A percentile compares a stretch with the other conserved stretches of the same genome.
phyloP scores from a whole-genome alignment of 2,329 filamentous ascomycete species.

The Epichloe scottii region DNA sequence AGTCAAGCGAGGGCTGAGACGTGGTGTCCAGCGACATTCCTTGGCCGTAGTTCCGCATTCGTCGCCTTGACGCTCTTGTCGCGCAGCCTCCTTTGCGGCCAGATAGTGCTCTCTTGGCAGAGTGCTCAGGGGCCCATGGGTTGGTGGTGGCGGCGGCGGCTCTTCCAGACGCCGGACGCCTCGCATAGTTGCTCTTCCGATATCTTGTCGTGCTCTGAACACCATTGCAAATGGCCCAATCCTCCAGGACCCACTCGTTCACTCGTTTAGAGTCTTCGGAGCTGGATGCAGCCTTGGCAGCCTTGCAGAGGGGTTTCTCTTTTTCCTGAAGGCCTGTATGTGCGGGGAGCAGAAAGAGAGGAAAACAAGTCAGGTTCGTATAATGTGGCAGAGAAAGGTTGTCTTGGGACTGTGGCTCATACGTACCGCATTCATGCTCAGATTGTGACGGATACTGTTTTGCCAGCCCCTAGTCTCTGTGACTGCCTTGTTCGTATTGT shows the following conservation, averaged over 20 bases:
- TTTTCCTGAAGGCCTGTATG: slow-evolving; percentile 31
- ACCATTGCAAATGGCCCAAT: slow-evolving; percentile 54
- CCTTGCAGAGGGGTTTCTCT: slow-evolving; percentile 12
- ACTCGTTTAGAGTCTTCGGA: slow-evolving; percentile 44
- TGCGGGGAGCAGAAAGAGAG: neutral
- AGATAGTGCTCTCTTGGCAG: slow-evolving; percentile 19
- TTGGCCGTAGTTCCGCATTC: slow-evolving; percentile 13
- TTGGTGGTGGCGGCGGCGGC: slow-evolving; percentile 4
- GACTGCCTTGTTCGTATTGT: slow-evolving; percentile 67
- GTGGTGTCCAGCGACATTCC: neutral
- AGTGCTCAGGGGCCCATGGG: slow-evolving; percentile 14
- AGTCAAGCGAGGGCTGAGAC: neutral
- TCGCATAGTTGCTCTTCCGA: slow-evolving; percentile 36
- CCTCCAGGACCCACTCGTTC: slow-evolving; percentile 64
- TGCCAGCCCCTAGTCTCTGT: slow-evolving; percentile 78
- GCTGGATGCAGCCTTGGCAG: slow-evolving; percentile 13
- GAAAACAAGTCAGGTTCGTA: neutral
- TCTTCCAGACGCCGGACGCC: slow-evolving; percentile 10
- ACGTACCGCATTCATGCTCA: slow-evolving; percentile 85
- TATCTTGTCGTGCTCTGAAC: slow-evolving; percentile 81
- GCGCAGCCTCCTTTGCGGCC: slow-evolving; percentile 22
- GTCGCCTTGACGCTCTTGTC: slow-evolving; percentile 15
- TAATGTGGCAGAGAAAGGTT: neutral
- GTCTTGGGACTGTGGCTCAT: neutral
- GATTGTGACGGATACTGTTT: slow-evolving; percentile 89